A percentile compares a stretch with the other conserved stretches of the same genome.
Evolutionary conservation across 345 rosid genomes (phyloP).

Genomic region (Xanthoceras sorbifolium): DNA sequence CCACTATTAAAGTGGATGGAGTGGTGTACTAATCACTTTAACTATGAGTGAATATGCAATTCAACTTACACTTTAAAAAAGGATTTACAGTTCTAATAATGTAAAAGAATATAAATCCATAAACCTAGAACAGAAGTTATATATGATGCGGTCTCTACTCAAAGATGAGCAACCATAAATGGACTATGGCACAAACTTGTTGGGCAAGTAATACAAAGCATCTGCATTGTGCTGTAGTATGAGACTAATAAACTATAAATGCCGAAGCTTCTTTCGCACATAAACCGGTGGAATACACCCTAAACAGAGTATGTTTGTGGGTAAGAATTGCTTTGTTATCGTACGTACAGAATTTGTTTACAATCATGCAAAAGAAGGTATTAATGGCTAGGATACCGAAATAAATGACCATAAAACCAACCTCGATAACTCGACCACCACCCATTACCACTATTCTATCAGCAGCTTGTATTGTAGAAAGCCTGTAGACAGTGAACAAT

Average conservation of each 20-base stretch:
- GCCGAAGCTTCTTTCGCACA: neutral
- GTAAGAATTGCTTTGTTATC: neutral
- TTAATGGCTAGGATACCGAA: neutral
- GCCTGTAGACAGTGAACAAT: slow-evolving; percentile 47
- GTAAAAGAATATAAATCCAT: neutral
- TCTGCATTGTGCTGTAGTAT: no score
- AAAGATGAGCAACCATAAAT: neutral
- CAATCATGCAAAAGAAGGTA: neutral
- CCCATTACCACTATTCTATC: slow-evolving; percentile 92
- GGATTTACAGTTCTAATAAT: neutral
- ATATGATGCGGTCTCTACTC: neutral
- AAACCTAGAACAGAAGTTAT: neutral
- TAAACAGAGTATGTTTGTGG: neutral
- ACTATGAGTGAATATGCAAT: no score
- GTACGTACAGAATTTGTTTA: neutral
- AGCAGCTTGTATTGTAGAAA: slow-evolving; percentile 91
- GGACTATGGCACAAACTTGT: neutral
- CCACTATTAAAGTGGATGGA: no score
- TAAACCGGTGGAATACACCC: neutral
- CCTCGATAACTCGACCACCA: slow-evolving; percentile 79
- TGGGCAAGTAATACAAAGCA: neutral
- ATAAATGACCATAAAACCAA: slow-evolving; percentile 23
- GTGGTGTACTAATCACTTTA: no score
- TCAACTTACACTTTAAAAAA: neutral
- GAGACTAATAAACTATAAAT: no score